Conservation (phyloP, 352 stramenopile genomes). For the Pythium coloratum region DNA sequence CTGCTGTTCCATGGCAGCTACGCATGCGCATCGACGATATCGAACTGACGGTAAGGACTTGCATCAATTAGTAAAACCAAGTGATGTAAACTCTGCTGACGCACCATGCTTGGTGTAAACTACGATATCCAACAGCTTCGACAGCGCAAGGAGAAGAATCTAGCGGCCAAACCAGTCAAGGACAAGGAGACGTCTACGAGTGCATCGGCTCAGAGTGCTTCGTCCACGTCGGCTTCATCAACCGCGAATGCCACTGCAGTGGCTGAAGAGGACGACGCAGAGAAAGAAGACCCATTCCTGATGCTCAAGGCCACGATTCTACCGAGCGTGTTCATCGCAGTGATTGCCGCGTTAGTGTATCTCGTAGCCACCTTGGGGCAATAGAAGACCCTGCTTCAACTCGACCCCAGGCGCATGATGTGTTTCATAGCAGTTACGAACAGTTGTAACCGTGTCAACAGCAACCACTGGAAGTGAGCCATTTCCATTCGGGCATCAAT, state of each 20-base stretch:
- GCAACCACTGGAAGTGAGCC: slow-evolving; percentile 25
- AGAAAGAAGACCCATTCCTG: slow-evolving; percentile 25
- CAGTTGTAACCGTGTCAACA: slow-evolving; percentile 7
- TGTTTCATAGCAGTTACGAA: slow-evolving; percentile 14
- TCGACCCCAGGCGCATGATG: not conserved
- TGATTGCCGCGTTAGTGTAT: slow-evolving; percentile 30
- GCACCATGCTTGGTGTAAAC: not conserved
- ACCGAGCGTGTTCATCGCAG: slow-evolving; percentile 47
- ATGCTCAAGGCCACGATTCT: slow-evolving; percentile 44
- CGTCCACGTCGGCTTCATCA: not conserved
- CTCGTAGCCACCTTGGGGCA: slow-evolving; percentile 2
- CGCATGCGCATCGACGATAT: slow-evolving; percentile 76
- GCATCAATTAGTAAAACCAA: not conserved
- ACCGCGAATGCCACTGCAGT: not conserved
- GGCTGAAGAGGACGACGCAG: slow-evolving; percentile 1
- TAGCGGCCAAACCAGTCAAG: no score
- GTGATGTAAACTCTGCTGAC: not conserved
- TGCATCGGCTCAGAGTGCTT: no score
- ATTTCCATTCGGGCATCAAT: not conserved
- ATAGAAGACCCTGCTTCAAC: not conserved
- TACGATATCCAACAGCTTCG: slow-evolving; percentile 13
- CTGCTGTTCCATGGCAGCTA: slow-evolving; percentile 40
- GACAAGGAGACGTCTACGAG: not conserved
- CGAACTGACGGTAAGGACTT: slow-evolving; percentile 61
- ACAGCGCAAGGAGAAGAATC: slow-evolving; percentile 23